phyloP scores from a whole-genome alignment of 352 stramenopile genomes.

The Thalassiosira hispida region DNA sequence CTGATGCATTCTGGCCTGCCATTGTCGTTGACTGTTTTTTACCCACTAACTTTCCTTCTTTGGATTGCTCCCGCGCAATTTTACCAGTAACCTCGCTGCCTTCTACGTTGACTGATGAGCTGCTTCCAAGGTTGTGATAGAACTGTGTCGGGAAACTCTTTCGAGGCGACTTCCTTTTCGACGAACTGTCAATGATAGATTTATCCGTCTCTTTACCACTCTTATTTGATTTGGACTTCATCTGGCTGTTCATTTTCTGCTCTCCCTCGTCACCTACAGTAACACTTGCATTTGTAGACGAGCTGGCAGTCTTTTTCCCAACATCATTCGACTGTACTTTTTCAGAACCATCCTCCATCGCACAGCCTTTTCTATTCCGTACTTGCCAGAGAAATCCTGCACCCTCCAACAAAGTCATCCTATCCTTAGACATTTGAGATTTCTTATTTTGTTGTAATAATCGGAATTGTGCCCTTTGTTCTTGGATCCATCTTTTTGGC shows the following conservation, averaged over 20 bases:
- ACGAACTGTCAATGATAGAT: slow-evolving; percentile 4
- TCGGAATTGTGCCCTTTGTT: slow-evolving; percentile 29
- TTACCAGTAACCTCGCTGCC: not conserved
- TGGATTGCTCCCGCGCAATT: not conserved
- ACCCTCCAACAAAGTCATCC: slow-evolving; percentile 30
- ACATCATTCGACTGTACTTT: not conserved
- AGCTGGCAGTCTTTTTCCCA: not conserved
- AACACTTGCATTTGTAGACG: not conserved
- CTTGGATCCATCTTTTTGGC: slow-evolving; percentile 29
- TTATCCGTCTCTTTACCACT: not conserved
- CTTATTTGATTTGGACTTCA: not conserved
- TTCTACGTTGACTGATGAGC: slow-evolving; percentile 4
- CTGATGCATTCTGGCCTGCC: not conserved
- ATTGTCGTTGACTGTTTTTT: not conserved
- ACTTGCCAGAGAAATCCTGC: slow-evolving; percentile 38
- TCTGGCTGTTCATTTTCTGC: not conserved
- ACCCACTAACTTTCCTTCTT: slow-evolving; percentile 1
- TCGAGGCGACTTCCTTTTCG: slow-evolving; percentile 32
- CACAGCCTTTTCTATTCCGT: not conserved
- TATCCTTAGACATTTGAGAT: slow-evolving; percentile 25
- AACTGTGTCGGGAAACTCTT: slow-evolving; percentile 40
- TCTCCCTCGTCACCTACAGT: not conserved
- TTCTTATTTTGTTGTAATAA: slow-evolving; percentile 26
- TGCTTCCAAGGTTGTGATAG: slow-evolving; percentile 33
- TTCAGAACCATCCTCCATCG: not conserved